Evolutionary conservation across 768 basidiomycete species (phyloP), one percentile per base, ranked within the genome.

Genomic region (Cubamyces sp.): DNA sequence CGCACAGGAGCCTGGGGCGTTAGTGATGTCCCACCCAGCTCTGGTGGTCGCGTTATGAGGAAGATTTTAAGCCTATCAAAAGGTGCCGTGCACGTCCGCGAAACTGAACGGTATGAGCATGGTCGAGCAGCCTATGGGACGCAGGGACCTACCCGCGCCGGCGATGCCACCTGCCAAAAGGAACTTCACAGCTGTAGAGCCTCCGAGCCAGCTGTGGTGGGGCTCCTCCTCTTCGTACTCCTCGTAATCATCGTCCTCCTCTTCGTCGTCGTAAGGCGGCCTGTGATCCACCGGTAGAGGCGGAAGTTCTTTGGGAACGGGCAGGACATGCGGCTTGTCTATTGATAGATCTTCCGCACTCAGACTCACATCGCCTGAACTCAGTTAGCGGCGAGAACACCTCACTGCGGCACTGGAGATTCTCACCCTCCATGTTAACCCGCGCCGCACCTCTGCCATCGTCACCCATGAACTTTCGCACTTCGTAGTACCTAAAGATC

Each of bases 1-100:
- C 79, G 73, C n/a, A 82, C 69, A 64, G 77, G 73, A 53, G 81
- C 76, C 68, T 77, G 78, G 11, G 78, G 74, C 23, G 77, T 71
- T 39, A 84, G 65, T 5, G 79, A 66, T 19, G 83, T 69, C 14
- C 86, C 87, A 21, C 86, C 84, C 25, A 90, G 81, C 69, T 92
- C 89, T 68, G 88, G 88, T 39, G 88, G 80, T 60, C 92, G 83
- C 25, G 97, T 98, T 64, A 98, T 98, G 60, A 99, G 82, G 75
- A 97, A 98, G 57, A 99, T 84, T 74, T 96, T 99, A 53, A 99
- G 80, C 56, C 97, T 87, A 77, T 99, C 97, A 66, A 98, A 98
- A 0, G 97, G 97, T 6, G 97, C 97, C 0, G 97, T 99, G 62
- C 93, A 95, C 47, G 96, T 92, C 68, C 97, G 84, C 15, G 96